phyloP scores from a whole-genome alignment of 257 asterid genomes.

The Ajuga chamaepitys region DNA sequence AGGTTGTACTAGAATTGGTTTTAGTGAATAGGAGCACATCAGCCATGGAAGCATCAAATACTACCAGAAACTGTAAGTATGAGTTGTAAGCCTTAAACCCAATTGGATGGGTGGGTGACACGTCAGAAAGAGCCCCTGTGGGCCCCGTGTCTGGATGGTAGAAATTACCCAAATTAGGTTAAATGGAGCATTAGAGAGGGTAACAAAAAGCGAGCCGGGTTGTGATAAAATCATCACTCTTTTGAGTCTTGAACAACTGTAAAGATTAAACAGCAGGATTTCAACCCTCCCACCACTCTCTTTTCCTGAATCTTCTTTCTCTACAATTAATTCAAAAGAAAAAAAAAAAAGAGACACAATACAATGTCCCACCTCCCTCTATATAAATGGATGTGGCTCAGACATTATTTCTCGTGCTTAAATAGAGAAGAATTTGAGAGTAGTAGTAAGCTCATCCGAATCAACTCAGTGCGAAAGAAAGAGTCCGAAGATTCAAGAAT shows the following conservation, averaged over 20 bases:
- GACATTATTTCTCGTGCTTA: background rate
- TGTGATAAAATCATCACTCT: slow-evolving; percentile 13
- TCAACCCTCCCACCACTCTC: slow-evolving; percentile 13
- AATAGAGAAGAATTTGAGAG: too few species aligned
- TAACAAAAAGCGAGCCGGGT: slow-evolving; percentile 9
- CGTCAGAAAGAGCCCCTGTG: slow-evolving; percentile 22
- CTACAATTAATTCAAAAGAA: too few species aligned
- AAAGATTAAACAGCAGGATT: slow-evolving; percentile 17
- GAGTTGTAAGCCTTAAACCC: slow-evolving; percentile 41
- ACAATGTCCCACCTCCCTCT: slow-evolving; percentile 10
- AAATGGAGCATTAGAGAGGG: slow-evolving; percentile 22
- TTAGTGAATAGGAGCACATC: slow-evolving; percentile 23
- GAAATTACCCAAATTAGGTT: slow-evolving; percentile 20
- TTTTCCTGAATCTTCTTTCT: background rate
- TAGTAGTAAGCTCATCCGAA: too few species aligned
- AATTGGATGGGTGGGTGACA: slow-evolving; percentile 49
- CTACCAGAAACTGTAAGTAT: slow-evolving; percentile 22
- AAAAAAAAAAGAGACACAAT: too few species aligned
- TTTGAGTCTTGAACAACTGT: slow-evolving; percentile 35
- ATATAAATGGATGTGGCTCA: slow-evolving; percentile 23
- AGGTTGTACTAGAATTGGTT: slow-evolving; percentile 14
- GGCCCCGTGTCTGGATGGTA: slow-evolving; percentile 12
- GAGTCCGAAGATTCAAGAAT: too few species aligned
- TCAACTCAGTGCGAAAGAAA: too few species aligned
- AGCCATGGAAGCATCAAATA: slow-evolving; percentile 19